Base-by-base conservation (phyloP, 495 filamentous ascomycete genomes). In the Podospora comata region DNA sequence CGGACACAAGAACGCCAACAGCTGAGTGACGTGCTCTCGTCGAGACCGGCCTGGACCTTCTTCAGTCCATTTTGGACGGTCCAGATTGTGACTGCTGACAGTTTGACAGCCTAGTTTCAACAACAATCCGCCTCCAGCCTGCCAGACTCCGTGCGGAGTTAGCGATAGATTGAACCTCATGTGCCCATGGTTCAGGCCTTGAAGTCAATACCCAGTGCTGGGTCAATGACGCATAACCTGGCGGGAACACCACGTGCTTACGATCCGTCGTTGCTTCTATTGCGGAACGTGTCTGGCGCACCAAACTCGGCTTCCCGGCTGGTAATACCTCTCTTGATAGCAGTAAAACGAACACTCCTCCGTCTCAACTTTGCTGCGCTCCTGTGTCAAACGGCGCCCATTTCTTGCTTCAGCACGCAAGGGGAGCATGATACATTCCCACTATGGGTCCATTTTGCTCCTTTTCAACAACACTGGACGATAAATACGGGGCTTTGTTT, bases 61-160 rank as follows among this genome's bases (percentile, higher is more conserved):
- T 61, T 61, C 59, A 11, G 59, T 61, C 23, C 32, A 26, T 28
- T 61, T 61, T 61, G 30, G 20, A 61, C 59, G 39, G 39, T 48
- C 39, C 5, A 48, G 39, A 48, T 48, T 48, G 39, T 48, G 39
- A 48, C 39, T 48, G 39, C 39, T 48, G 39, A 48, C 39, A 48
- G 9, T 48, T 48, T 11, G 9, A 3, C 15, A 48, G 39, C 7
- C 13, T 48, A 48, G 39, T 48, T 48, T 11, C 39, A 48, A 9
- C 9, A 48, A 32, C 30, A 16, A 48, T 16, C 39, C 39, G 39
- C 2, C 39, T 18, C 39, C 15, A 48, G 13, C 7, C 39, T 11
- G 15, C 13, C 39, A 48, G 39, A 0, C 2, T 48, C 39, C 39
- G 39, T 48, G 6, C 15, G 6, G 15, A 48, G 39, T 48, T 48